phyloP scores from a whole-genome alignment of 352 stramenopile species.

The Ophiocytium majus region DNA sequence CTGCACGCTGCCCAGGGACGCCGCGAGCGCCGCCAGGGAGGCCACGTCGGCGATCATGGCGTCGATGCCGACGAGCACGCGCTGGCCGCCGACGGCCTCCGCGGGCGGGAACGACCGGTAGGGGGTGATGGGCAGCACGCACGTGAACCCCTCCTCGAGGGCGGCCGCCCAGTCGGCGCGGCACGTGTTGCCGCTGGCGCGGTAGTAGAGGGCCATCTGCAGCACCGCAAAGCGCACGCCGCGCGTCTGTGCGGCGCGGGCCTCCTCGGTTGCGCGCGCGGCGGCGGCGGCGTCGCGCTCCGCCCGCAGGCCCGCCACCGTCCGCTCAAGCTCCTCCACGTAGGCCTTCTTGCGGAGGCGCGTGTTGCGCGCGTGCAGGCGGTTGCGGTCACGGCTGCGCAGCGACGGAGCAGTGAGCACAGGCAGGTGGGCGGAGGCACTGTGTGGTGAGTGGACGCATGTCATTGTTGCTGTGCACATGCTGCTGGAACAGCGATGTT shows the following conservation, averaged over 20 bases:
- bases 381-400: slow-evolving; percentile 53
- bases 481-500: no score
- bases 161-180: slow-evolving; percentile 42
- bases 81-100: slow-evolving; percentile 30
- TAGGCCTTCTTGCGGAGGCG: slow-evolving; percentile 78
- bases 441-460: no score
- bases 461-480: no score
- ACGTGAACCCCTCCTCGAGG: slow-evolving; percentile 55
- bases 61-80: slow-evolving; percentile 53
- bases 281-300: neutral
- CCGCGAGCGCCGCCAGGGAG: slow-evolving; percentile 26
- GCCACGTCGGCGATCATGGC: slow-evolving; percentile 47
- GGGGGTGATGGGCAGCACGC: slow-evolving; percentile 57
- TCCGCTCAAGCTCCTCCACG: slow-evolving; percentile 70
- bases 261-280: neutral
- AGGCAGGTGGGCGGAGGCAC: no score
- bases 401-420: no score
- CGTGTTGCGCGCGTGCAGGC: slow-evolving; percentile 76
- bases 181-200: slow-evolving; percentile 28
- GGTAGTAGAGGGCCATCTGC: slow-evolving; percentile 48
- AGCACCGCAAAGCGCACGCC: slow-evolving; percentile 49
- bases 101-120: slow-evolving; percentile 54
- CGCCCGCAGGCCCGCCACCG: slow-evolving; percentile 19
- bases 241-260: neutral
- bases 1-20: neutral